phyloP scores from a whole-genome alignment of 345 rosid genomes.

The Populus pruinosa region DNA sequence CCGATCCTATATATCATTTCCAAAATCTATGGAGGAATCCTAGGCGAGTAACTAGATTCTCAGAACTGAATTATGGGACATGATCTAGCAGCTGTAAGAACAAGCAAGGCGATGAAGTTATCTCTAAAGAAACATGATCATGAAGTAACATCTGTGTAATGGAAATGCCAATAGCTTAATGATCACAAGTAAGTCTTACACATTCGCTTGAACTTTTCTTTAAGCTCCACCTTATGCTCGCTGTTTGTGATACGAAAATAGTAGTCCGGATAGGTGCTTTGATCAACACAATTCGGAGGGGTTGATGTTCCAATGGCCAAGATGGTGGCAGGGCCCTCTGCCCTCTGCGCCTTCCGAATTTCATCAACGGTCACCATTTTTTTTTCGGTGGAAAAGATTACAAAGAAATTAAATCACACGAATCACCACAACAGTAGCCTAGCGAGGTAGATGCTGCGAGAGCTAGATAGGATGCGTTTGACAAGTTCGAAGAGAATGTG shows the following conservation, averaged over 20 bases:
- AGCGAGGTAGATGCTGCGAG: not conserved
- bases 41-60: no score
- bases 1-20: no score
- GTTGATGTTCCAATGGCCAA: conserved; percentile 54
- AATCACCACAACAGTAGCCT: not conserved
- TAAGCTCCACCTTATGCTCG: conserved; percentile 48
- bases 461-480: not conserved
- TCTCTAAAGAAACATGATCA: not conserved
- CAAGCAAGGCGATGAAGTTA: not conserved
- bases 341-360: conserved; percentile 35
- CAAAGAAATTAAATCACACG: not conserved
- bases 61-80: not conserved
- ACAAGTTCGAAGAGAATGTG: not conserved
- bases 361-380: conserved; percentile 43
- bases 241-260: conserved; percentile 54
- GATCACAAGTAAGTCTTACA: conserved; percentile 32
- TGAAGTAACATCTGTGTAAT: not conserved
- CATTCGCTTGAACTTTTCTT: conserved; percentile 57
- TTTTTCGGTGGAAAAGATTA: not conserved
- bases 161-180: not conserved
- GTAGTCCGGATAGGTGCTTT: conserved; percentile 45
- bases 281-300: conserved; percentile 43
- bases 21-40: no score
- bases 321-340: conserved; percentile 49
- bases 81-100: not conserved